These are phyloP conservation scores for Phaeosphaeriaceae sp. DNA, from an alignment of 2,329 filamentous ascomycete species.

Conservation along the genomic window DNA sequence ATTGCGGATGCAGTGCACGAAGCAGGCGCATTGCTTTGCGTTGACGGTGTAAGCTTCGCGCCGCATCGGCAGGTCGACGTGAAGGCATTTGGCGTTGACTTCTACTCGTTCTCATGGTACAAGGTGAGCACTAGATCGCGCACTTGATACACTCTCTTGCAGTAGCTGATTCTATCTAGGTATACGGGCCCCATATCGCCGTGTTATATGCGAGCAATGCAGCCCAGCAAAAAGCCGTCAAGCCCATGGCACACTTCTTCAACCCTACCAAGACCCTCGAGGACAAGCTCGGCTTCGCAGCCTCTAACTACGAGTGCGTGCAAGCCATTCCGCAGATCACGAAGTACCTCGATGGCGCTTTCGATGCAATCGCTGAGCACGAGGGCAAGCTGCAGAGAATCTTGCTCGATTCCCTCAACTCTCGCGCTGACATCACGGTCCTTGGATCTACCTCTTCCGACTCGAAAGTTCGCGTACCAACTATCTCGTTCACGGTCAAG, in stretches of 20 bases:
- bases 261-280: constrained; percentile 66
- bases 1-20: constrained; percentile 61
- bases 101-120: constrained; percentile 83
- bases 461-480: constrained; percentile 63
- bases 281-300: constrained; percentile 73
- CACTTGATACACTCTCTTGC: neutral
- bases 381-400: constrained; percentile 66
- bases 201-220: constrained; percentile 70
- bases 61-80: constrained; percentile 77
- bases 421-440: constrained; percentile 62
- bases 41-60: constrained; percentile 79
- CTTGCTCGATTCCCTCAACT: constrained; percentile 66
- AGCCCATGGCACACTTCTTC: constrained; percentile 72
- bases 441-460: constrained; percentile 63
- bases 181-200: constrained; percentile 78
- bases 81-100: constrained; percentile 71
- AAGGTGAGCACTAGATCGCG: constrained; percentile 56
- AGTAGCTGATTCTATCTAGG: constrained; percentile 37
- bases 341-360: constrained; percentile 62
- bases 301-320: constrained; percentile 73
- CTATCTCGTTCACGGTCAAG: constrained; percentile 70
- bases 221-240: constrained; percentile 65
- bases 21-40: constrained; percentile 68
- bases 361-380: constrained; percentile 59
- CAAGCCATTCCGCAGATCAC: constrained; percentile 68